phyloP scores from a whole-genome alignment of 768 basidiomycete species.

The Kondoa subrosea region DNA sequence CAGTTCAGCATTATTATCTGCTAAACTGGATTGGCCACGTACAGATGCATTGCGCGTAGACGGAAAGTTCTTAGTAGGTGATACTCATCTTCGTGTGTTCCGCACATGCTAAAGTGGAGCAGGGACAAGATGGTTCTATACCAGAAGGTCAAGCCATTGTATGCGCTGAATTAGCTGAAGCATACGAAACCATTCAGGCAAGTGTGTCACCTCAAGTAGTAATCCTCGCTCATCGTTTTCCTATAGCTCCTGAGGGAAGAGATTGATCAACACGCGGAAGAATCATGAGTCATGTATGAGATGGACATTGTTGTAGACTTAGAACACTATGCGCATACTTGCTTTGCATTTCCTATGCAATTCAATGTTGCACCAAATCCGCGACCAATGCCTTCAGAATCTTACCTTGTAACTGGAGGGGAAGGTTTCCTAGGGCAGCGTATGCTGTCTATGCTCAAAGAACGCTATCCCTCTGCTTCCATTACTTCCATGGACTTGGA shows the following conservation, averaged over 20 bases:
- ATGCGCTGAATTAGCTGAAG: constrained; percentile 88
- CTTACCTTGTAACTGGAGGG: constrained; percentile 71
- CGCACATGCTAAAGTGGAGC: background rate
- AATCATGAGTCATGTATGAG: background rate
- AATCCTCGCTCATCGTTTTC: background rate
- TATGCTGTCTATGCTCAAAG: constrained; percentile 68
- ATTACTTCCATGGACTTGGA: constrained; percentile 84
- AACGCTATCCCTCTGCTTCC: constrained; percentile 47
- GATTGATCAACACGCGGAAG: constrained; percentile 11
- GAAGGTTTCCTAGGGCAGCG: constrained; percentile 71
- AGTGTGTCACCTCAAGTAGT: background rate
- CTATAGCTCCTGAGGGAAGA: constrained; percentile 17
- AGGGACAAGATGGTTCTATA: constrained; percentile 52
- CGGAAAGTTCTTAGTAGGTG: constrained; percentile 66
- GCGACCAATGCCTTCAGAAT: constrained; percentile 37
- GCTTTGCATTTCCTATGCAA: too few relatives aligned
- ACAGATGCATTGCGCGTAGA: constrained; percentile 85
- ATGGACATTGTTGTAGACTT: too few relatives aligned
- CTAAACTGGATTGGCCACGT: constrained; percentile 36
- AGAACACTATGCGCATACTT: too few relatives aligned
- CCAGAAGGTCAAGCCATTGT: constrained; percentile 94
- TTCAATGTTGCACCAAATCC: background rate
- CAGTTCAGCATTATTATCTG: constrained; percentile 33
- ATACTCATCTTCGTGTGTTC: background rate
- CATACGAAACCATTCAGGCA: constrained; percentile 46